A percentile compares a stretch with the other conserved stretches of the same genome.
These are phyloP conservation scores for Gracilariopsis chorda DNA, from an alignment of 23 red algal species.

Conservation along the genomic window DNA sequence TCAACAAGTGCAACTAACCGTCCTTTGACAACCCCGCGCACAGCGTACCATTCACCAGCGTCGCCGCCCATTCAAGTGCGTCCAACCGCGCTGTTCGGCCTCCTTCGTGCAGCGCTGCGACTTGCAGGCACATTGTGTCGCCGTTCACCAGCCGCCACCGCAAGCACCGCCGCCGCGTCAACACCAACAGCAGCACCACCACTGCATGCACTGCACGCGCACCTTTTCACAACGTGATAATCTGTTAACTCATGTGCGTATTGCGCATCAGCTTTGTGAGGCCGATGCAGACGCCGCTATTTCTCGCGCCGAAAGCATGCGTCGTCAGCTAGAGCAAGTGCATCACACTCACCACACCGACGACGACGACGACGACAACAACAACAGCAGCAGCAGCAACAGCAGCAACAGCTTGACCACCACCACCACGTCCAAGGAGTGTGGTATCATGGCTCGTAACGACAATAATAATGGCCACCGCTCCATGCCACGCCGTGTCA, in stretches of 20 bases:
- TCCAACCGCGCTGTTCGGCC: background rate
- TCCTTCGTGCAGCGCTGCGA: conserved; percentile 41
- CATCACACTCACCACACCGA: too few relatives aligned
- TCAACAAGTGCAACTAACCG: background rate
- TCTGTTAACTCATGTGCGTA: conserved; percentile 17
- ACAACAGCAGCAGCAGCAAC: too few relatives aligned
- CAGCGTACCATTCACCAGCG: conserved; percentile 50
- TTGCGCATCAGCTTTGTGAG: background rate
- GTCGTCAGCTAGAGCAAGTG: too few relatives aligned
- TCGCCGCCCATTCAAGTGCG: conserved; percentile 16
- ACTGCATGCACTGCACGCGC: background rate
- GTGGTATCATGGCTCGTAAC: too few relatives aligned
- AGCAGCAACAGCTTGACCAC: too few relatives aligned
- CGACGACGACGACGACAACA: too few relatives aligned
- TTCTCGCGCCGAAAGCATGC: too few relatives aligned
- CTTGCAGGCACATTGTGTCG: background rate
- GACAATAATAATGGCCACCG: too few relatives aligned
- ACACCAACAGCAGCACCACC: background rate
- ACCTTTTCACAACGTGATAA: background rate
- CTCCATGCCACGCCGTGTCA: too few relatives aligned
- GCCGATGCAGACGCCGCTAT: background rate
- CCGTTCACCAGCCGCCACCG: conserved; percentile 3
- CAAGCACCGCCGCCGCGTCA: too few relatives aligned
- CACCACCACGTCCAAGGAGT: too few relatives aligned
- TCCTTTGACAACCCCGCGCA: background rate